Evolutionary conservation across 495 filamentous ascomycete genomes (phyloP).

Genomic region (Talaromyces ruber): DNA sequence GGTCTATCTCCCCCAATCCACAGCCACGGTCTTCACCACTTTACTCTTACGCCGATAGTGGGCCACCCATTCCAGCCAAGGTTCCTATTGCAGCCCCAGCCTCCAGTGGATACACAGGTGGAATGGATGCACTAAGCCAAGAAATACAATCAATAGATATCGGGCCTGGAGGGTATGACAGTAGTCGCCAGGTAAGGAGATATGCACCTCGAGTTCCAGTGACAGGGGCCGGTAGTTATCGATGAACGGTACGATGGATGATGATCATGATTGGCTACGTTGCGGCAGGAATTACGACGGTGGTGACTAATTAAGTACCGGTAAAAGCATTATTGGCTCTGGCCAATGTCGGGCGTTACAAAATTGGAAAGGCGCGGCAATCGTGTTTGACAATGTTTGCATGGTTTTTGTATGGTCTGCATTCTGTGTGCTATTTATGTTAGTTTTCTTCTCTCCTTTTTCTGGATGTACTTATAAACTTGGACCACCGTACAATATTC

Average conservation of each 20-base stretch:
- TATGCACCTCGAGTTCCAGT: constrained; percentile 13
- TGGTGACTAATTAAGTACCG: not conserved
- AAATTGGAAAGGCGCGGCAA: not conserved
- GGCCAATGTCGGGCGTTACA: not conserved
- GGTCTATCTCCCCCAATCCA: constrained; percentile 24
- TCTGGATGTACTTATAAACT: not conserved
- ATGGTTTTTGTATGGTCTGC: not conserved
- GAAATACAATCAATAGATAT: constrained; percentile 82
- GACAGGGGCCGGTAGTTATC: not conserved
- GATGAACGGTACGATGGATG: not conserved
- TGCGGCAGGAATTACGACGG: not conserved
- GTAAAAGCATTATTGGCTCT: not conserved
- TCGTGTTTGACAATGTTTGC: not conserved
- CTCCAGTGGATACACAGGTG: constrained; percentile 21
- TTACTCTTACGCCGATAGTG: constrained; percentile 21
- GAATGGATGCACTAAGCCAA: constrained; percentile 60
- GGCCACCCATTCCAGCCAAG: constrained; percentile 69
- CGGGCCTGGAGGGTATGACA: constrained; percentile 38
- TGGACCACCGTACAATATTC: not conserved
- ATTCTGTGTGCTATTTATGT: not conserved
- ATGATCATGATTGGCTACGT: not conserved
- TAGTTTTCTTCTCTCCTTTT: not conserved
- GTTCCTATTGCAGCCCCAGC: constrained; percentile 47
- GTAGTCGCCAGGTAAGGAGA: constrained; percentile 16
- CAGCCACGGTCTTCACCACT: constrained; percentile 17